Evolutionary conservation across 1,284 basidiomycete genomes (phyloP).

Genomic region (Ganoderma multipileum): DNA sequence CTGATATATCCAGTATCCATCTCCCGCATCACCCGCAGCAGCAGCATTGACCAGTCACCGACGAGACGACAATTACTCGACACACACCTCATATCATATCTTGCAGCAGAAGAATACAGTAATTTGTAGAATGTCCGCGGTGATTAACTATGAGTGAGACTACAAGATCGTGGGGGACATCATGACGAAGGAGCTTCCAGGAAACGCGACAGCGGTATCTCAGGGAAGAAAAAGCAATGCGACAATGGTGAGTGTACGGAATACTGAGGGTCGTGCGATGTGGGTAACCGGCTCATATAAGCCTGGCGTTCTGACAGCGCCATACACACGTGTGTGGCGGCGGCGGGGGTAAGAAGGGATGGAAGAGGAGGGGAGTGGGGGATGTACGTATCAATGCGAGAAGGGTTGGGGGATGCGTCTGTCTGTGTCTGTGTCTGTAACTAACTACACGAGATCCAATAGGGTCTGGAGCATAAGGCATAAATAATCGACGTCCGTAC

Average conservation of each 20-base stretch:
- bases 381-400: not conserved
- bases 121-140: constrained; percentile 36
- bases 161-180: constrained; percentile 20
- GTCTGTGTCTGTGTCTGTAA: not conserved
- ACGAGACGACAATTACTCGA: not conserved
- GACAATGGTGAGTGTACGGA: constrained; percentile 20
- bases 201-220: constrained; percentile 31
- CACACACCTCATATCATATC: constrained; percentile 28
- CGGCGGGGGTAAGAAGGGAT: too few species aligned
- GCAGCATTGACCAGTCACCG: not conserved
- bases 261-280: constrained; percentile 7
- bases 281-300: constrained; percentile 4
- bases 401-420: constrained; percentile 10
- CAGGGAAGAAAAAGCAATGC: constrained; percentile 27
- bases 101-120: constrained; percentile 38
- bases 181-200: constrained; percentile 17
- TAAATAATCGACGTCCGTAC: constrained; percentile 24
- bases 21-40: not conserved
- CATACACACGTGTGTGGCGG: not conserved
- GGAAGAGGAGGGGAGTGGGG: not conserved
- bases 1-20: not conserved
- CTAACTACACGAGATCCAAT: constrained; percentile 26
- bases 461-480: constrained; percentile 26
- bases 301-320: not conserved
- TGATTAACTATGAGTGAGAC: constrained; percentile 27